Evolutionary conservation across 305 asterid genomes (phyloP).

Genomic region (Galium porrigens): DNA sequence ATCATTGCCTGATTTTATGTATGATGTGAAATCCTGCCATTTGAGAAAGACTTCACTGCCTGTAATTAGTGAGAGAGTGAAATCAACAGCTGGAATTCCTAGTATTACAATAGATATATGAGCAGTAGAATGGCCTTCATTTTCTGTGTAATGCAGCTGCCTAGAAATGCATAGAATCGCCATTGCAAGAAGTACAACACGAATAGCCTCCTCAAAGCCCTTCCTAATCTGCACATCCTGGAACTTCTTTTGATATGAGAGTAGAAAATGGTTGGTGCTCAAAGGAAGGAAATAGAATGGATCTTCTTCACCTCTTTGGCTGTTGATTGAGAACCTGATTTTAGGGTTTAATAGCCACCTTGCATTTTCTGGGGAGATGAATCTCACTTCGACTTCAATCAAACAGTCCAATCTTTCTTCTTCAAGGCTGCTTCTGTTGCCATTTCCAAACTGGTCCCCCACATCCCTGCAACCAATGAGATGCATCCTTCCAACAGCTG

Average conservation of each 20-base stretch:
- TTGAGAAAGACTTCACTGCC: conserved; percentile 1
- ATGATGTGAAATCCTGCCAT: conserved; percentile 9
- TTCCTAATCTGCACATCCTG: conserved; percentile 1
- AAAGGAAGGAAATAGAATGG: conserved; percentile 4
- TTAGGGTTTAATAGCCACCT: conserved; percentile 16
- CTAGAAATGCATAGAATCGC: conserved; percentile 8
- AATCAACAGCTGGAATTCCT: conserved; percentile 9
- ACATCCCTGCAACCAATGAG: conserved; percentile 12
- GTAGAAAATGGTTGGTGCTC: background rate
- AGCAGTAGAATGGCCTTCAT: background rate
- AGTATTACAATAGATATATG: conserved; percentile 19
- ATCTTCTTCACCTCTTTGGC: conserved; percentile 15
- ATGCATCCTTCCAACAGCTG: conserved; percentile 10
- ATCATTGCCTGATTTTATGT: background rate
- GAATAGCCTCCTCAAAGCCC: conserved; percentile 10
- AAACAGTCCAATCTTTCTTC: conserved; percentile 6
- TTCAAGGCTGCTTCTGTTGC: too few relatives aligned
- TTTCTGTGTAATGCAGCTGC: conserved; percentile 2
- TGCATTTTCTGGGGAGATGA: conserved; percentile 11
- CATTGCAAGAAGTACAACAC: conserved; percentile 6
- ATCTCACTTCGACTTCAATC: conserved; percentile 11
- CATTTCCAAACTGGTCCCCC: conserved; percentile 1
- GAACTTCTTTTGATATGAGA: background rate
- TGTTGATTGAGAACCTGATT: conserved; percentile 14
- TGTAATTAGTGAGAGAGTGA: conserved; percentile 7